phyloP scores from a whole-genome alignment of 805 yeast species.

The Candida maesae region DNA sequence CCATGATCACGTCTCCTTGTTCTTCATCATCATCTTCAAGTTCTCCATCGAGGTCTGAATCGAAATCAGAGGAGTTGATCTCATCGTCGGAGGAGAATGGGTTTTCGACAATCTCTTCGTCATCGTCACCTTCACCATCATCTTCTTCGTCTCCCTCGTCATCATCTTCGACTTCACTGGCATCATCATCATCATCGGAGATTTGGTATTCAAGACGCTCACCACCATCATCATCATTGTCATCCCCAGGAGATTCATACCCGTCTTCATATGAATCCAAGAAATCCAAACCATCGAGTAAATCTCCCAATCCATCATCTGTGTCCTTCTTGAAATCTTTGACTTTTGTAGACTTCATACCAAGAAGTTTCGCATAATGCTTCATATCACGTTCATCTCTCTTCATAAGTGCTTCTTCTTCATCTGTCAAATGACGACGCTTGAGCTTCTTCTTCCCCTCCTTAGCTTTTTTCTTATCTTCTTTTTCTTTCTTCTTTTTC shows the following conservation, averaged over 20 bases:
- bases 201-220: not conserved
- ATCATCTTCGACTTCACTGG: slow-evolving; percentile 17
- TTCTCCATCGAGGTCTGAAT: slow-evolving; percentile 36
- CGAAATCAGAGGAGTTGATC: slow-evolving; percentile 40
- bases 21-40: slow-evolving; percentile 31
- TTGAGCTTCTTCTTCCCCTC: slow-evolving; percentile 14
- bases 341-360: slow-evolving; percentile 55
- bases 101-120: slow-evolving; percentile 27
- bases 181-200: slow-evolving; percentile 21
- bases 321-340: slow-evolving; percentile 48
- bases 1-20: slow-evolving; percentile 28
- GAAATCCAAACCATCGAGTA: slow-evolving; percentile 62
- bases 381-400: slow-evolving; percentile 76
- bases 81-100: slow-evolving; percentile 41
- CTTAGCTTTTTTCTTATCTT: slow-evolving; percentile 7
- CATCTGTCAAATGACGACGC: slow-evolving; percentile 33
- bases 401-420: slow-evolving; percentile 44
- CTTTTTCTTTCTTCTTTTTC: slow-evolving; percentile 7
- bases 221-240: slow-evolving; percentile 19
- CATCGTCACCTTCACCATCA: slow-evolving; percentile 26
- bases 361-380: slow-evolving; percentile 79
- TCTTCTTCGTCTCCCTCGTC: slow-evolving; percentile 23
- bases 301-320: slow-evolving; percentile 78
- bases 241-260: slow-evolving; percentile 22
- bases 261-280: slow-evolving; percentile 34